Evolutionary conservation across 176 grass and related monocot species (phyloP).

Genomic region (Paspalum notatum): DNA sequence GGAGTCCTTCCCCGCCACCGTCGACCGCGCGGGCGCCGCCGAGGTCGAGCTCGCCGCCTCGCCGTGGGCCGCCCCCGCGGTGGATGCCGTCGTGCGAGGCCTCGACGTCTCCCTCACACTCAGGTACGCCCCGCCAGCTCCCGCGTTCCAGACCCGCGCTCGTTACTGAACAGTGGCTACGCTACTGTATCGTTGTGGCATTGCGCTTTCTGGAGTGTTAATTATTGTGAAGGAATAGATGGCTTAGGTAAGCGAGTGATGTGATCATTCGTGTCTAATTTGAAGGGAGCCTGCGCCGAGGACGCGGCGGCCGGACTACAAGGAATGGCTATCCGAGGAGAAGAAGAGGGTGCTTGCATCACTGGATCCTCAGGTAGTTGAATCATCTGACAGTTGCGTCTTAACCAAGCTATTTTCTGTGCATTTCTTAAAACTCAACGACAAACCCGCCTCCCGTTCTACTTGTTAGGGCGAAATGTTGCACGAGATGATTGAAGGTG

Average conservation of each 20-base stretch:
- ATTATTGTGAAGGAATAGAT: not conserved
- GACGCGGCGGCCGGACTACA: slow-evolving; percentile 42
- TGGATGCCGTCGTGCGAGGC: slow-evolving; percentile 47
- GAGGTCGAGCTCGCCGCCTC: slow-evolving; percentile 63
- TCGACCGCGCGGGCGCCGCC: slow-evolving; percentile 43
- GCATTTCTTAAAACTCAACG: slow-evolving; percentile 12
- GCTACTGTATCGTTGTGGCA: not conserved
- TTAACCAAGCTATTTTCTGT: not conserved
- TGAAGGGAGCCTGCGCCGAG: slow-evolving; percentile 55
- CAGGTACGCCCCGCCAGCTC: slow-evolving; percentile 15
- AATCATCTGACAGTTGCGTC: not conserved
- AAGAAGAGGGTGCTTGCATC: slow-evolving; percentile 61
- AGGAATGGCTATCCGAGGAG: slow-evolving; percentile 51
- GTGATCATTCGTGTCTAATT: not conserved
- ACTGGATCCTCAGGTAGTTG: slow-evolving; percentile 64
- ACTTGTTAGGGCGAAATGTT: slow-evolving; percentile 66
- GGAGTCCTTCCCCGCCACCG: slow-evolving; percentile 35
- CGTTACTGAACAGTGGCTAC: not conserved
- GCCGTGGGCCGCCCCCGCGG: slow-evolving; percentile 39
- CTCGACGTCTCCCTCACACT: slow-evolving; percentile 43
- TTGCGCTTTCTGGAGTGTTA: not conserved
- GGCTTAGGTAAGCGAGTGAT: not conserved
- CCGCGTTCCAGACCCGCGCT: not conserved
- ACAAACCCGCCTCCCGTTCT: not conserved
- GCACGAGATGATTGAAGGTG: slow-evolving; percentile 66